Evolutionary conservation across 1,284 basidiomycete genomes (phyloP).

Genomic region (Boletus smithii): DNA sequence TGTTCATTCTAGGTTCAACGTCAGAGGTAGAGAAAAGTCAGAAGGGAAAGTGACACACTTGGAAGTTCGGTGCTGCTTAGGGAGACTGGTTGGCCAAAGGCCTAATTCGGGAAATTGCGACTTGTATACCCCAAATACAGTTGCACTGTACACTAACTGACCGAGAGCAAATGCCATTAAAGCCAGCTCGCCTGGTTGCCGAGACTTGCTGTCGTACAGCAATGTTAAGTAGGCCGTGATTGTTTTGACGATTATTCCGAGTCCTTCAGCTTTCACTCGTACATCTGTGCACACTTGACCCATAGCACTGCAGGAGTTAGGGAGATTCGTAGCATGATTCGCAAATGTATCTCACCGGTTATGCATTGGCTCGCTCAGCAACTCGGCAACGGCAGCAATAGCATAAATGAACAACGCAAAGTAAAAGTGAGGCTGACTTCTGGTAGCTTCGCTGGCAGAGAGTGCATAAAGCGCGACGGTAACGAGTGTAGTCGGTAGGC

Average conservation of each 20-base stretch:
- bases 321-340: constrained; percentile 7
- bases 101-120: constrained; percentile 26
- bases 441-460: constrained; percentile 50
- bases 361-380: constrained; percentile 82
- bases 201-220: constrained; percentile 40
- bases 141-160: constrained; percentile 67
- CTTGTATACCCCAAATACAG: constrained; percentile 39
- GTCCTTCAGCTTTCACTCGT: constrained; percentile 79
- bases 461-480: constrained; percentile 48
- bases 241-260: constrained; percentile 75
- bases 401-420: constrained; percentile 69
- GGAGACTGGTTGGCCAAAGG: constrained; percentile 28
- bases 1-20: background rate
- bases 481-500: constrained; percentile 49
- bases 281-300: constrained; percentile 60
- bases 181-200: constrained; percentile 43
- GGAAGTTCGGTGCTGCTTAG: constrained; percentile 5
- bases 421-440: constrained; percentile 61
- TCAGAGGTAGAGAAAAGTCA: background rate
- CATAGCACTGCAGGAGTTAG: constrained; percentile 52
- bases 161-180: constrained; percentile 82
- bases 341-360: constrained; percentile 49
- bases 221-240: constrained; percentile 66
- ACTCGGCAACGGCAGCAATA: constrained; percentile 69
- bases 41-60: constrained; percentile 18